Conservation (phyloP, 2,329 filamentous ascomycete genomes). For the Helotiales sp. region DNA sequence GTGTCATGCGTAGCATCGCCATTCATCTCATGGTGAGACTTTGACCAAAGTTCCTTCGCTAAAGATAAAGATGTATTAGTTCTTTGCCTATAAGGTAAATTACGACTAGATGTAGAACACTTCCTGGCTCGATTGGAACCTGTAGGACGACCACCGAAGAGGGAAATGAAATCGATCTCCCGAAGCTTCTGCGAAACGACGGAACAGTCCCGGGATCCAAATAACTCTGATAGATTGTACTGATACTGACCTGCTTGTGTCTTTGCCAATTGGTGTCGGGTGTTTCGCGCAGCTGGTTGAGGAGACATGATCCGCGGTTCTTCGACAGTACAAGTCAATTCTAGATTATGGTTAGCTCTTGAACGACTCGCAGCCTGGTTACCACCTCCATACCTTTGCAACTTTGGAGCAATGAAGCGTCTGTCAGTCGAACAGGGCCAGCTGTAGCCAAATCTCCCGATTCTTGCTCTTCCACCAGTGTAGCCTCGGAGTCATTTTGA, state of each 20-base stretch:
- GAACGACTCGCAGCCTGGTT: conserved; percentile 12
- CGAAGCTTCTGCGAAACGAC: conserved; percentile 24
- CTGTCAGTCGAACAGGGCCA: conserved; percentile 18
- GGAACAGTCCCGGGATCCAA: conserved; percentile 15
- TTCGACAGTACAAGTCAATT: conserved; percentile 6
- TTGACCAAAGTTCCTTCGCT: conserved; percentile 34
- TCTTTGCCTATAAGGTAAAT: conserved; percentile 13
- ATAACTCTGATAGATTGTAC: conserved; percentile 29
- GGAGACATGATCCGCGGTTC: conserved; percentile 16
- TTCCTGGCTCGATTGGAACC: conserved; percentile 21
- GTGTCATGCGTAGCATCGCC: neutral
- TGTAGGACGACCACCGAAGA: conserved; percentile 29
- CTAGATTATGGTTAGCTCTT: conserved; percentile 24
- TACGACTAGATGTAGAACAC: conserved; percentile 8
- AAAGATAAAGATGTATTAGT: conserved; percentile 34
- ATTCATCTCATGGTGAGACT: conserved; percentile 8
- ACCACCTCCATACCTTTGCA: conserved; percentile 25
- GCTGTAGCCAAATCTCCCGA: conserved; percentile 10
- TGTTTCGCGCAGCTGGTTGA: conserved; percentile 30
- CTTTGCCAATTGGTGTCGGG: conserved; percentile 38
- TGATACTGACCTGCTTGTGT: conserved; percentile 42
- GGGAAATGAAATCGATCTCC: conserved; percentile 23
- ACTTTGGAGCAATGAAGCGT: conserved; percentile 16
- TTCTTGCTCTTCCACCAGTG: conserved; percentile 13
- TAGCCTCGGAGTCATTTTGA: conserved; percentile 21